Evolutionary conservation across 306 rosid genomes (phyloP).

Genomic region (Lathyrus tuberosus): DNA sequence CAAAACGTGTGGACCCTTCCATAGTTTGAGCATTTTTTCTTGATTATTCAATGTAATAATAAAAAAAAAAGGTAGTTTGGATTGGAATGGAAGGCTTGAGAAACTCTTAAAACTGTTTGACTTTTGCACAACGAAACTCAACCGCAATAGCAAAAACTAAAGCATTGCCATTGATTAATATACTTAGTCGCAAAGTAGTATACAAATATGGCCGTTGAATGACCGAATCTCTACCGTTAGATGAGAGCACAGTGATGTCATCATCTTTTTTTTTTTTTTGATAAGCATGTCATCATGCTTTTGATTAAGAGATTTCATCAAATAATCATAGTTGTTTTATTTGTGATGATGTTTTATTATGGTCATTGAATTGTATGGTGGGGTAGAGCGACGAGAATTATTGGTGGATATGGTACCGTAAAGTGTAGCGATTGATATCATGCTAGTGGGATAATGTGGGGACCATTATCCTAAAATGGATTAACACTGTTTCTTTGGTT

Average conservation of each 20-base stretch:
- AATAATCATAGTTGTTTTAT: not conserved
- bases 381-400: conserved; percentile 43
- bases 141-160: conserved; percentile 44
- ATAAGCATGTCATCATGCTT: conserved; percentile 30
- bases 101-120: conserved; percentile 45
- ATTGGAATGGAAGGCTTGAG: conserved; percentile 52
- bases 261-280: too few species aligned
- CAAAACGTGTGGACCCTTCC: conserved; percentile 61
- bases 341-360: not conserved
- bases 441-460: conserved; percentile 38
- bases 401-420: conserved; percentile 43
- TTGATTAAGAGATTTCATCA: not conserved
- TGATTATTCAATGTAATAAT: not conserved
- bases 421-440: conserved; percentile 43
- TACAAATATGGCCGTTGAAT: not conserved
- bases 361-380: conserved; percentile 32
- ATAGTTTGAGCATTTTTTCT: conserved; percentile 3
- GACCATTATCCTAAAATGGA: conserved; percentile 40
- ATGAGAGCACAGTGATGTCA: conserved; percentile 30
- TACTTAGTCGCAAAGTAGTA: conserved; percentile 30
- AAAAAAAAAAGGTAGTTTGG: conserved; percentile 34
- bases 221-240: not conserved
- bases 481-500: conserved; percentile 49
- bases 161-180: conserved; percentile 23
- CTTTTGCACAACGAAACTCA: conserved; percentile 48